A percentile compares a stretch with the other conserved stretches of the same genome.
Conservation (phyloP, 2,329 filamentous ascomycete genomes). For the Nigrospora osmanthi region DNA sequence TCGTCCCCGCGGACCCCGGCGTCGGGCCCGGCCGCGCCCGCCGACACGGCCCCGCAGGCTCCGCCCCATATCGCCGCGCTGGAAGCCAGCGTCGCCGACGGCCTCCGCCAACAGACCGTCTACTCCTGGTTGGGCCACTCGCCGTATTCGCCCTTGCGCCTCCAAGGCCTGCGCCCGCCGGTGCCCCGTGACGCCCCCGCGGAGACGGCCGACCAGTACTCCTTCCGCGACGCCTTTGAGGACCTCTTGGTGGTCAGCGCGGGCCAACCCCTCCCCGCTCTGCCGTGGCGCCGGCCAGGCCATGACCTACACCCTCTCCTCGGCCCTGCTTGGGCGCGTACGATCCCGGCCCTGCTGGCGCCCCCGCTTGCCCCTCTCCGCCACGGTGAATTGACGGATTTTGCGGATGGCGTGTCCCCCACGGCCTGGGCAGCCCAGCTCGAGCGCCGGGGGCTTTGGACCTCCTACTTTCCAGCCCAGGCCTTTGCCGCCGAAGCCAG, state of each 20-base stretch:
- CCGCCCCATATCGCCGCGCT: not conserved
- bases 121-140: constrained; percentile 28
- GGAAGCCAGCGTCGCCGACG: not conserved
- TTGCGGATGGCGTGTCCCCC: constrained; percentile 13
- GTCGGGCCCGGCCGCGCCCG: not conserved
- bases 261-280: constrained; percentile 31
- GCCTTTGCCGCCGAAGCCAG: not conserved
- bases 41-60: not conserved
- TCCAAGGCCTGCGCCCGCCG: constrained; percentile 38
- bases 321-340: constrained; percentile 26
- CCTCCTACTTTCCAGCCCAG: constrained; percentile 19
- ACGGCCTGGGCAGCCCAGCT: constrained; percentile 33
- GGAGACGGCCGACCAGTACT: constrained; percentile 25
- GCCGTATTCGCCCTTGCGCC: constrained; percentile 35
- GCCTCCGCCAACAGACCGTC: constrained; percentile 11
- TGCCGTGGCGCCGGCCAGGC: constrained; percentile 14
- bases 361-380: constrained; percentile 6
- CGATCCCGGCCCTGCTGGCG: constrained; percentile 27
- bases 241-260: constrained; percentile 43
- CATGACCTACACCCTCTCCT: constrained; percentile 31
- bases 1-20: constrained; percentile 8
- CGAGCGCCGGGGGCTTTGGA: constrained; percentile 27
- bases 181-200: constrained; percentile 33
- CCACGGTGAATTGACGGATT: too few species aligned
- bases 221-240: constrained; percentile 50